Conservation (phyloP, 495 filamentous ascomycete species). For the Sphaerosporella brunnea region DNA sequence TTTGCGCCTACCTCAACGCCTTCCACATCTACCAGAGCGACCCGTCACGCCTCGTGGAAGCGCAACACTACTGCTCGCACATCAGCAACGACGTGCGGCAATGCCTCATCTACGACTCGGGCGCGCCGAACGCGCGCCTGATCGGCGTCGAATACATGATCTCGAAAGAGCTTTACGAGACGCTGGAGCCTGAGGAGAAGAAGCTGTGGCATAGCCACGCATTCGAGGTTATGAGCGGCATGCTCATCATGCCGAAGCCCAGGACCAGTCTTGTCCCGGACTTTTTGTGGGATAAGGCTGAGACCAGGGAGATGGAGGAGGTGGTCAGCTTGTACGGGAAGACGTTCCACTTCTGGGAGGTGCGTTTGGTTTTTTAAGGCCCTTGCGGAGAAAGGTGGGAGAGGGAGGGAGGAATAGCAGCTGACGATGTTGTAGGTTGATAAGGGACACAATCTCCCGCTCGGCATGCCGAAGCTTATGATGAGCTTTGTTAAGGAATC, state of each 20-base stretch:
- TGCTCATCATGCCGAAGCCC: slow-evolving; percentile 69
- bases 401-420: too few relatives aligned
- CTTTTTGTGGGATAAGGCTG: slow-evolving; percentile 51
- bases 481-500: slow-evolving; percentile 45
- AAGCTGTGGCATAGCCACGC: slow-evolving; percentile 66
- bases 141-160: slow-evolving; percentile 94
- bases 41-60: slow-evolving; percentile 44
- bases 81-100: slow-evolving; percentile 51
- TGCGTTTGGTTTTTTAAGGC: neutral
- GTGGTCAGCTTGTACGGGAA: slow-evolving; percentile 64
- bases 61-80: slow-evolving; percentile 76
- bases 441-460: slow-evolving; percentile 53
- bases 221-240: slow-evolving; percentile 73
- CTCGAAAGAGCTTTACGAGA: slow-evolving; percentile 46
- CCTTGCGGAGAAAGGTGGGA: too few relatives aligned
- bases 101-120: slow-evolving; percentile 71
- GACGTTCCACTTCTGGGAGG: slow-evolving; percentile 68
- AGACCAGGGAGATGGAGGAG: slow-evolving; percentile 64
- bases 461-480: slow-evolving; percentile 65
- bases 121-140: slow-evolving; percentile 45
- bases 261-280: slow-evolving; percentile 31
- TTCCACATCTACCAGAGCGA: slow-evolving; percentile 67
- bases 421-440: slow-evolving; percentile 37
- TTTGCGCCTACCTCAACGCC: slow-evolving; percentile 74
- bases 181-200: slow-evolving; percentile 46